Base-by-base conservation (phyloP, 2,329 filamentous ascomycete genomes). In the Penicillium freii region DNA sequence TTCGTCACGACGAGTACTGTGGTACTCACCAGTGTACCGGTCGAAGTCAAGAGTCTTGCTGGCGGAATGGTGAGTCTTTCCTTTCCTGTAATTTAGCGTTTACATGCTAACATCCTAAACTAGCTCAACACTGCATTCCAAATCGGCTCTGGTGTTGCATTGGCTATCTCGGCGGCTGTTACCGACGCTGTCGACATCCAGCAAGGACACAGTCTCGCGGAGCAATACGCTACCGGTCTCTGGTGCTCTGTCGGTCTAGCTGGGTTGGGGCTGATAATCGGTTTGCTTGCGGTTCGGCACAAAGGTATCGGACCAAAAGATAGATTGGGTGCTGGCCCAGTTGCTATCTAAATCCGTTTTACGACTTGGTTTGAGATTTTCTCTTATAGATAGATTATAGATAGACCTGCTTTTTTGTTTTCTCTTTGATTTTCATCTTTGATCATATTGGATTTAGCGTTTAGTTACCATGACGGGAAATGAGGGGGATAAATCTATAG, bases 1-100 rank as follows among this genome's bases (percentile, higher is more conserved):
- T 78, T 77, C 53, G 73, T 75, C 27, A 76, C 75, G 1, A 75
- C 75, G 5, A 78, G 73, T n/a, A 75, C 75, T 1, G 70, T 75
- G 4, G 69, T 78, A 5, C 50, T 78, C 17, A 70, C 70, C 0
- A 75, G 70, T 36, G 76, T 78, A 1, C 76, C 76, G 0, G 66
- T 73, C 8, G 72, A 76, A 29, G 75, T 76, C 11, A 77, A 78
- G 62, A 75, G 71, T 39, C 59, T 77, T 2, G 75, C 73, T 54
- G 75, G 75, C 23, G 75, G 75, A 19, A 76, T 77, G 73, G 73
- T 70, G 19, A 54, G 61, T 47, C 27, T 27, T n/a, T 7, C 25
- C 7, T 7, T 11, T 29, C 5, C 1, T 13, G 0, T 23, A 29
- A 4, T 42, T 0, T 1, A 4, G 1, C 1, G 1, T 17, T 8